Evolutionary conservation across 257 asterid genomes (phyloP), one percentile per base, ranked within the genome.

Genomic region (Solanum ossicruentum): DNA sequence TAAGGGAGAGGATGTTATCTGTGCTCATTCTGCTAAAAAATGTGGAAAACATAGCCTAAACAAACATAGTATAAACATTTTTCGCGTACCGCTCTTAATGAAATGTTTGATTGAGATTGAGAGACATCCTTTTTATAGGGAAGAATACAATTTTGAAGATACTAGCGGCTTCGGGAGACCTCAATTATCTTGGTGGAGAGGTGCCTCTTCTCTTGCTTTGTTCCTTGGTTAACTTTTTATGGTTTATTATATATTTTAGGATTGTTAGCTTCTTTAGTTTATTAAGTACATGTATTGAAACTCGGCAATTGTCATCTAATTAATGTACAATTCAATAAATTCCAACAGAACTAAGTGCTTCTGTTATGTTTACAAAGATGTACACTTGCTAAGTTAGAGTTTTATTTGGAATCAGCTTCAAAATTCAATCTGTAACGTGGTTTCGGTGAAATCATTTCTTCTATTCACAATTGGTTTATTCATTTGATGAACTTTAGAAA

Each of bases 171-270:
- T 94, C 98, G 7, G 99, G 98, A 52, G 98, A 94, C 77, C 99
- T 97, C 45, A 88, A 93, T 85, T 97, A 97, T 83, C 98, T 97
- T 45, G 99, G 99, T 52, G 98, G 98, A 84, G 99, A 97, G 98
- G 99, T 95, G 39, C 18, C 49, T 70, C 1, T 11, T 21, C 18
- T 41, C 55, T 69, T 60, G 23, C 16, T 13, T 63, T 63, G 15
- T 67, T 9, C 47, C 57, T 57, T 6, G 10, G 3, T 45, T 45
- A 39, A 75, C 56, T 47, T 17, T 51, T 84, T 20, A 32, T 60
- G 39, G 49, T n/a, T 47, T 81, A 55, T 83, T 39, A 36, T 81
- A 13, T 8, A 3, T 83, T 77, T 82, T 47, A 57, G 26, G 21
- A 20, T 26, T 21, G 45, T 41, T 8, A 3, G 18, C 84, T 61